phyloP scores from a whole-genome alignment of 1,139 yeast genomes.

The Diutina catenulata region DNA sequence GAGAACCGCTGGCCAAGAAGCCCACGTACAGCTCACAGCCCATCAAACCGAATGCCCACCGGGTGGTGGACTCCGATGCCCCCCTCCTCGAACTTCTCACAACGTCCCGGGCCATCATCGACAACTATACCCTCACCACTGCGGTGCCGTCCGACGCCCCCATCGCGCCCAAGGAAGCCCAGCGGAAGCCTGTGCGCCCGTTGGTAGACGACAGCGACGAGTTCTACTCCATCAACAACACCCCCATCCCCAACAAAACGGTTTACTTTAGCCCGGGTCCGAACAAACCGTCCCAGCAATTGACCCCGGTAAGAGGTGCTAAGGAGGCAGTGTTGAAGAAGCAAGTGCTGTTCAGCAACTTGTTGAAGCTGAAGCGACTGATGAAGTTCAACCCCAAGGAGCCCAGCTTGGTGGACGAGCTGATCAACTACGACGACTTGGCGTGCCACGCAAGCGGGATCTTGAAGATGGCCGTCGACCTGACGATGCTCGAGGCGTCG shows the following conservation, averaged over 20 bases:
- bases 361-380: slow-evolving; percentile 8
- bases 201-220: slow-evolving; percentile 3
- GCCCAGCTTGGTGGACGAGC: slow-evolving; percentile 1
- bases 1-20: slow-evolving; percentile 11
- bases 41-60: slow-evolving; percentile 6
- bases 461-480: slow-evolving; percentile 37
- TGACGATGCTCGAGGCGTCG: slow-evolving; percentile 27
- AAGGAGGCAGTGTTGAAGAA: slow-evolving; percentile 10
- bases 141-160: no score
- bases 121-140: slow-evolving; percentile 8
- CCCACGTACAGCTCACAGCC: slow-evolving; percentile 10
- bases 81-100: slow-evolving; percentile 21
- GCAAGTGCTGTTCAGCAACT: slow-evolving; percentile 9
- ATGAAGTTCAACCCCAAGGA: slow-evolving; percentile 6
- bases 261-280: slow-evolving; percentile 20
- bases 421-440: slow-evolving; percentile 11
- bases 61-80: slow-evolving; percentile 10
- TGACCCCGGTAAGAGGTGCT: slow-evolving; percentile 18
- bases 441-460: slow-evolving; percentile 40
- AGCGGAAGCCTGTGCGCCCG: no score
- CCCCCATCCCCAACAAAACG: slow-evolving; percentile 22
- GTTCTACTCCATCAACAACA: slow-evolving; percentile 9
- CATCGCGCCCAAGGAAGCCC: no score
- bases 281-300: slow-evolving; percentile 11
- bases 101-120: slow-evolving; percentile 14